Percentiles rank a stretch among this genome's conserved stretches.
Evolutionary conservation across 257 asterid genomes (phyloP).

Genomic region (Lycium barbarum): DNA sequence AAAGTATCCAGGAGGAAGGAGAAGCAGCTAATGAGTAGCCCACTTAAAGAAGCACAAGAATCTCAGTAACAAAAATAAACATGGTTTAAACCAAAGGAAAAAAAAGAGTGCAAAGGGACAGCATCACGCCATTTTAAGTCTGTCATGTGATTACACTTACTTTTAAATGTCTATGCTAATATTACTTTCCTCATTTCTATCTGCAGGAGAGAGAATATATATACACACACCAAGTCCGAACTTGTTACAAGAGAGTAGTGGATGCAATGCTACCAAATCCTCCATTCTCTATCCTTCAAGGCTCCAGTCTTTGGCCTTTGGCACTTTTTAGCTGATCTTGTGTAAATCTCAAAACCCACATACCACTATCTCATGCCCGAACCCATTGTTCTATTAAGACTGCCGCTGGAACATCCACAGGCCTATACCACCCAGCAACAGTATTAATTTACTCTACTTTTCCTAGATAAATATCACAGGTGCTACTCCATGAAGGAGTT

Average conservation of each 20-base stretch:
- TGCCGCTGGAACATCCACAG: not conserved
- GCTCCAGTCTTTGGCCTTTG: not conserved
- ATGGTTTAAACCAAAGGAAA: not conserved
- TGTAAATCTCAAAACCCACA: not conserved
- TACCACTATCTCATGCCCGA: not conserved
- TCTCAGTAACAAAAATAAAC: not conserved
- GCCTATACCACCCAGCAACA: constrained; percentile 4
- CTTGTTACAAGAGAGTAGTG: constrained; percentile 15
- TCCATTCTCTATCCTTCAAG: not conserved
- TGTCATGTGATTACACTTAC: not conserved
- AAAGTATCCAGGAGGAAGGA: constrained; percentile 3
- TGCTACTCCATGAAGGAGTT: not conserved
- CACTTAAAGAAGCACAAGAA: constrained; percentile 22
- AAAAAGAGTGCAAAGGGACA: not conserved
- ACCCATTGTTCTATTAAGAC: not conserved
- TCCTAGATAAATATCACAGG: not conserved
- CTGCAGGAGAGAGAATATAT: not conserved
- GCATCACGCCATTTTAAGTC: not conserved
- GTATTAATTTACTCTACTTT: not conserved
- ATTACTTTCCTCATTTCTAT: not conserved
- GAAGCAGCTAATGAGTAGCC: constrained; percentile 12
- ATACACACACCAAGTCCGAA: not conserved
- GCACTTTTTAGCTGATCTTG: not conserved
- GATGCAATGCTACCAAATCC: not conserved
- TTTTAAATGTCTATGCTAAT: constrained; percentile 13